phyloP scores from a whole-genome alignment of 2,329 filamentous ascomycete species.

The Madurella fahalii region DNA sequence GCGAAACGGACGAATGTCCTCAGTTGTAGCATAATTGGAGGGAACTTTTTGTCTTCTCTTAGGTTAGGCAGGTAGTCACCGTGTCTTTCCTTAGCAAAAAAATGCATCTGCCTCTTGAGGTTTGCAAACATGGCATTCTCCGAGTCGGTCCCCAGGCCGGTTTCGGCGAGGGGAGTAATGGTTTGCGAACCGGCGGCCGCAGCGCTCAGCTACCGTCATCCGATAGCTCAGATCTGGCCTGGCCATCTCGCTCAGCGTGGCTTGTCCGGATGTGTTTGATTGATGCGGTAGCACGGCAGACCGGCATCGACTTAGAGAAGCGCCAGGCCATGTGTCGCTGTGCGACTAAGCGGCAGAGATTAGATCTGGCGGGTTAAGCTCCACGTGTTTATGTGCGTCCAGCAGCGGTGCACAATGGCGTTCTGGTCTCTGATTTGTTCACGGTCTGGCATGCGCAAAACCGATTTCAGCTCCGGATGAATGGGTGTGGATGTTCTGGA shows the following conservation, averaged over 20 bases:
- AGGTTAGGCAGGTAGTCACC: too few species aligned
- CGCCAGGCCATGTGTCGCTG: slow-evolving; percentile 1
- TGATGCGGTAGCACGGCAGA: not conserved
- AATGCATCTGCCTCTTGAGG: not conserved
- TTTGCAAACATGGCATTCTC: not conserved
- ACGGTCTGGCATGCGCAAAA: not conserved
- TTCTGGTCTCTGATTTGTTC: not conserved
- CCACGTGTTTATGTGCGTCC: not conserved
- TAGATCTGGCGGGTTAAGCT: not conserved
- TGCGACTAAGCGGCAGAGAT: not conserved
- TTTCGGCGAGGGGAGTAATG: not conserved
- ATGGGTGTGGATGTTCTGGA: not conserved
- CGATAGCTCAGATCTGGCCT: not conserved
- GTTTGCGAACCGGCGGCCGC: not conserved
- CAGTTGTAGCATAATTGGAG: too few species aligned
- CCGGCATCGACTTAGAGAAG: not conserved
- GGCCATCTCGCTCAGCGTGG: slow-evolving; percentile 4
- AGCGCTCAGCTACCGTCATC: not conserved
- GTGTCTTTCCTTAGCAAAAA: not conserved
- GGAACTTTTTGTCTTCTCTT: too few species aligned
- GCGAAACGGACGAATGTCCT: too few species aligned
- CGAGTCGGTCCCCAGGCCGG: not conserved
- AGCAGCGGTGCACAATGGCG: not conserved
- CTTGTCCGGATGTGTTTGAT: not conserved
- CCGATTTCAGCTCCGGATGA: not conserved